phyloP scores from a whole-genome alignment of 176 grass and related monocot genomes.

The Oryza brachyantha region DNA sequence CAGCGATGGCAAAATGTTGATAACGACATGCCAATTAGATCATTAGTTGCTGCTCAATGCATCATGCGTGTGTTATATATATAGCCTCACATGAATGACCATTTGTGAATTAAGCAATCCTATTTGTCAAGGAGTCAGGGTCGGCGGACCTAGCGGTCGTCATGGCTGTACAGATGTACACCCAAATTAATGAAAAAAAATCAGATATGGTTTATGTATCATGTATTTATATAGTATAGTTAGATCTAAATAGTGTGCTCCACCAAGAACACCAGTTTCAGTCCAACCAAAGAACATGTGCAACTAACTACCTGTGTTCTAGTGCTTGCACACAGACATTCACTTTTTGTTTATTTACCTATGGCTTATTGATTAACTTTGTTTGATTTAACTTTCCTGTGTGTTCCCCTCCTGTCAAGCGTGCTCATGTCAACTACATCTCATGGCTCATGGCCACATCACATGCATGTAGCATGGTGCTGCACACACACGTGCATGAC shows the following conservation, averaged over 20 bases:
- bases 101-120: constrained; percentile 25
- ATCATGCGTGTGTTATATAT: neutral
- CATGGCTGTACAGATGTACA: neutral
- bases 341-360: neutral
- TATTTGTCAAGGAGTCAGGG: neutral
- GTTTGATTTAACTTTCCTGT: too few species aligned
- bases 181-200: neutral
- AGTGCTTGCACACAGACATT: neutral
- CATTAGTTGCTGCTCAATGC: neutral
- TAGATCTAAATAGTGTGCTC: neutral
- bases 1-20: neutral
- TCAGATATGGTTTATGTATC: neutral
- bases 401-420: too few species aligned
- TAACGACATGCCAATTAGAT: neutral
- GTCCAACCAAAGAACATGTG: neutral
- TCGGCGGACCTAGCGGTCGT: neutral
- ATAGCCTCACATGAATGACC: constrained; percentile 19
- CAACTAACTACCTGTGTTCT: neutral
- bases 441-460: neutral
- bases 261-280: neutral
- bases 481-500: neutral
- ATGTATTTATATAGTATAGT: neutral
- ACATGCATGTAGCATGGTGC: neutral
- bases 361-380: too few species aligned
- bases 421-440: neutral